Evolutionary conservation across 129 eudicot species (phyloP).

Genomic region (Tanacetum coccineum): DNA sequence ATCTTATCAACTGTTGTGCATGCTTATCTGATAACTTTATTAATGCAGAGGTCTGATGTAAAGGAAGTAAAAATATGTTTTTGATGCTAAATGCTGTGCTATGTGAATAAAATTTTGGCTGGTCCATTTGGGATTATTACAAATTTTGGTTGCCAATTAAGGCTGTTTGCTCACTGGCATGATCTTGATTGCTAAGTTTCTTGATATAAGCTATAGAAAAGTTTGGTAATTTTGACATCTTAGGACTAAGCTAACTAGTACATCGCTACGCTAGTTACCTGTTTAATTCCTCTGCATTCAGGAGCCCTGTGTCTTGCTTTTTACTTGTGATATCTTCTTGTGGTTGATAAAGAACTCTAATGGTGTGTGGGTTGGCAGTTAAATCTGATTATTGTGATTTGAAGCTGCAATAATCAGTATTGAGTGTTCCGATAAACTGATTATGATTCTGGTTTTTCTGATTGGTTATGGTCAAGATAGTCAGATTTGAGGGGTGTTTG

Average conservation of each 20-base stretch:
- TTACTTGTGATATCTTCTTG: neutral
- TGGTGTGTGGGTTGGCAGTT: too few relatives aligned
- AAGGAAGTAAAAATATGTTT: neutral
- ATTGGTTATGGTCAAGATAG: too few relatives aligned
- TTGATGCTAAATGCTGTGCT: constrained; percentile 8
- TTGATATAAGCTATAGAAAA: neutral
- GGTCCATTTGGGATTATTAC: neutral
- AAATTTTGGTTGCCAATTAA: neutral
- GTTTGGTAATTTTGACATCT: neutral
- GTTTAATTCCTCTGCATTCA: too few relatives aligned
- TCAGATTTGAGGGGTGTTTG: too few relatives aligned
- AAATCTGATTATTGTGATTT: neutral
- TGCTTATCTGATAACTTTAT: neutral
- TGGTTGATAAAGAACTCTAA: neutral
- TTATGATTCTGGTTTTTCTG: too few relatives aligned
- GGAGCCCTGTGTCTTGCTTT: neutral
- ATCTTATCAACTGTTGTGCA: neutral
- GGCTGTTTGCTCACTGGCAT: neutral
- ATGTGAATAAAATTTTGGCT: neutral
- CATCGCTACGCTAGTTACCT: too few relatives aligned
- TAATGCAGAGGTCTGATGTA: neutral
- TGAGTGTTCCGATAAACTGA: too few relatives aligned
- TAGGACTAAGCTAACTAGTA: too few relatives aligned
- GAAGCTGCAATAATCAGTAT: neutral
- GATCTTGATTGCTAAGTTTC: neutral